Evolutionary conservation across 139 green algal genomes (phyloP).

Genomic region (Dunaliella sp.): DNA sequence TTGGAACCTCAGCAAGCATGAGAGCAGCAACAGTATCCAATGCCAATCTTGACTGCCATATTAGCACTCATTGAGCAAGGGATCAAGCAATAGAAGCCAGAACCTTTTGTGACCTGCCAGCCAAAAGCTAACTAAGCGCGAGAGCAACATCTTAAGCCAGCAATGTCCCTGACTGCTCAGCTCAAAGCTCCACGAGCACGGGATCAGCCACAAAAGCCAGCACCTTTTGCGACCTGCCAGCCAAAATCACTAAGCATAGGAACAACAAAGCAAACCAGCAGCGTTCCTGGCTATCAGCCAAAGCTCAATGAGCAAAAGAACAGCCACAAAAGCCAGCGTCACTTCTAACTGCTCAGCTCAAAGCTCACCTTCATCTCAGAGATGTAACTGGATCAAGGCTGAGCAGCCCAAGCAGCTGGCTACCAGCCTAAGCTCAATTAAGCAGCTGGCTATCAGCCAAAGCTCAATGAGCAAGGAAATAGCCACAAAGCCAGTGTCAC

Average conservation of each 20-base stretch:
- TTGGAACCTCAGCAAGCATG: too few species aligned
- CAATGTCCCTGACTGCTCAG: too few species aligned
- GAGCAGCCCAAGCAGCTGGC: not conserved
- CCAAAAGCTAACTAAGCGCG: too few species aligned
- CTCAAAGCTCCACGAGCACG: not conserved
- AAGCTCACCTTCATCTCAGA: not conserved
- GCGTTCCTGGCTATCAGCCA: not conserved
- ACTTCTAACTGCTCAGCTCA: not conserved
- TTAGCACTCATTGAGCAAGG: too few species aligned
- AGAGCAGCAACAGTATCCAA: too few species aligned
- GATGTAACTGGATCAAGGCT: not conserved
- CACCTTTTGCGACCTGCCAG: not conserved
- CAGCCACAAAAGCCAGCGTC: not conserved
- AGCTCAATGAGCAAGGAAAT: not conserved
- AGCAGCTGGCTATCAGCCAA: not conserved
- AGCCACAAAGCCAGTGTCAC: not conserved
- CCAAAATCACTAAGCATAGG: not conserved
- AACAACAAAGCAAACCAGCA: not conserved
- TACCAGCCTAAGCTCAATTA: not conserved
- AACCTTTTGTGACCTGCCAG: too few species aligned
- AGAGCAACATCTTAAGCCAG: too few species aligned
- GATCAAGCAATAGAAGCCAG: too few species aligned
- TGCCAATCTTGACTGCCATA: too few species aligned
- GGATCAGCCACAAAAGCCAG: not conserved
- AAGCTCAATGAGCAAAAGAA: not conserved